Evolutionary conservation across 495 filamentous ascomycete genomes (phyloP).

Genomic region (Paragyromitra xinjiangensis): DNA sequence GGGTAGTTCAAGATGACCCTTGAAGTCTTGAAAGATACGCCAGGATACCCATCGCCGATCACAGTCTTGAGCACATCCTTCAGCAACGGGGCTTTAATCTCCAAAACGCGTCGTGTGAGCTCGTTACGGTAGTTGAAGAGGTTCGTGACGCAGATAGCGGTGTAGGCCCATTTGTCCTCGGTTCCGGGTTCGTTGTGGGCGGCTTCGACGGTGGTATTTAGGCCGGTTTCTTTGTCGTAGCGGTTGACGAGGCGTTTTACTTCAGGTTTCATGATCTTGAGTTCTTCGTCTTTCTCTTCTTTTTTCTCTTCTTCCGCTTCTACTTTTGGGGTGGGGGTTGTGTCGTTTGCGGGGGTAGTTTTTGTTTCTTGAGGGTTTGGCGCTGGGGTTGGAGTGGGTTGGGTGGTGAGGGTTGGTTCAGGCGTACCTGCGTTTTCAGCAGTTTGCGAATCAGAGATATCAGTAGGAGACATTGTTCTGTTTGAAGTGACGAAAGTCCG

Average conservation of each 20-base stretch:
- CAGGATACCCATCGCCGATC: constrained; percentile 42
- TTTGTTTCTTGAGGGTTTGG: not conserved
- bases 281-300: not conserved
- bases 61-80: constrained; percentile 31
- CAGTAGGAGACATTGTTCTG: not conserved
- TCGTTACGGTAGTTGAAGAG: constrained; percentile 21
- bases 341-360: not conserved
- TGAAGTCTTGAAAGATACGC: constrained; percentile 27
- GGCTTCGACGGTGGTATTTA: constrained; percentile 16
- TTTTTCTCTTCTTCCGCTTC: not conserved
- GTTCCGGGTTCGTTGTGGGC: not conserved
- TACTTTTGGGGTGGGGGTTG: not conserved
- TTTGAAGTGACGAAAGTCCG: not conserved
- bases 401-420: not conserved
- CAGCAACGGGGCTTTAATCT: constrained; percentile 28
- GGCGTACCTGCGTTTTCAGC: not conserved
- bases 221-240: constrained; percentile 10
- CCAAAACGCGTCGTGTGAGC: constrained; percentile 18
- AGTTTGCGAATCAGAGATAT: not conserved
- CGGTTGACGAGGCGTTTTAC: constrained; percentile 11
- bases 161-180: constrained; percentile 27
- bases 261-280: constrained; percentile 22
- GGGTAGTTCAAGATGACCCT: constrained; percentile 21
- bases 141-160: constrained; percentile 24
- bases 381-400: not conserved